Base-by-base conservation (phyloP, 2,329 filamentous ascomycete genomes). In the Grosmannia serpens region DNA sequence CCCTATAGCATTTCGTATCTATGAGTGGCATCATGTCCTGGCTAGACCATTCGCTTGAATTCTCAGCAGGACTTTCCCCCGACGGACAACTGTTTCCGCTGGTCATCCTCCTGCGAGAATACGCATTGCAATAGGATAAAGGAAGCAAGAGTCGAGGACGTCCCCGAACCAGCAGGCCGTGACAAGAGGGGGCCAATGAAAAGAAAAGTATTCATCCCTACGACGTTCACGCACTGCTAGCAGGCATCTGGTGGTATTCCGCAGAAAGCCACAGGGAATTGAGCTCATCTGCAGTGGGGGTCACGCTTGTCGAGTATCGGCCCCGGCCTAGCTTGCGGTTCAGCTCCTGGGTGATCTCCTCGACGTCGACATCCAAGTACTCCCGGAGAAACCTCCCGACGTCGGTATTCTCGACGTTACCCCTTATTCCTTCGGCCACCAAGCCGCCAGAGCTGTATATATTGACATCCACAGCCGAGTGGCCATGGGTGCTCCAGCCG, bases 321-420 rank as follows among this genome's bases (percentile, higher is more conserved):
- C 35, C 20, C 29, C 29, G 10, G n/a, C 27, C 24, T 59, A 58
- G 64, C 61, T 67, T 84, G 62, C 84, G 73, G 64, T 77, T 80
- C 51, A 99, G 74, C 70, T 94, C 85, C 67, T 83, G 75, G 1
- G 91, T 96, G 58, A 97, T 83, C 35, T 77, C 77, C 1, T 89
- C 81, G 1, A 96, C 82, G 68, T 96, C 86, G 1, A 97, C 82
- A 54, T 82, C 81, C 0, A 99, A 80, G 67, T 94, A 99, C 10
- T 84, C 75, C 9, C 83, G 77, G 59, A 99, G 73, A 70, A 96
- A 99, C 51, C 81, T 76, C 38, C 94, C 94, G 1, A 99, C 80
- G 29, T 97, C 91, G 0, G 86, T 97, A 69, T 99, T 99, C 76
- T 99, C 94, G 58, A 95, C 86, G 70, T 97, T 97, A 9, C 92